Base-by-base conservation (phyloP, 2,329 filamentous ascomycete genomes). In the Golovinomyces cichoracearum region DNA sequence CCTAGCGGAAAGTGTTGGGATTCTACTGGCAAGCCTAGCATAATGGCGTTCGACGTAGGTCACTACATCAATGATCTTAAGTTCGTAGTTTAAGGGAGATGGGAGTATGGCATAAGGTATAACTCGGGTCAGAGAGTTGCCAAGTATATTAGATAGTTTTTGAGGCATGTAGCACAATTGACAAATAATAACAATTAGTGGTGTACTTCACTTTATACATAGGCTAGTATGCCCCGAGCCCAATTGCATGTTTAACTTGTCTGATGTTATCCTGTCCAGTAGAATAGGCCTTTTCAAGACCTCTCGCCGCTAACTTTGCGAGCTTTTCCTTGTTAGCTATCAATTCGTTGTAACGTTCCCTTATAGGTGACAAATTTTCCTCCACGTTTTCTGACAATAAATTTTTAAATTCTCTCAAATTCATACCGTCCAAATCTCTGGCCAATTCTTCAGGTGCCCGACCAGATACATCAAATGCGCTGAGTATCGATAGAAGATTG, bases 401-500 rank as follows among this genome's bases (percentile, higher is more conserved):
- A 5, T 71, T 68, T 62, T 88, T 88, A 49, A 88, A 65, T 0
- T 66, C 66, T 7, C 66, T 66, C 56, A 83, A 66, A 37, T 61
- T 69, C 22, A 67, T 58, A 1, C 63, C 61, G 4, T 60, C 59
- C 45, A 66, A 64, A 6, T 59, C 58, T 12, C 59, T 50, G 1
- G 64, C 69, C 19, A 73, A 55, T 38, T 68, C 60, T 41, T 57
- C 53, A 1, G 67, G 62, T 12, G 58, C 65, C 46, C 66, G 63
- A 2, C 58, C 57, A 23, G 62, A 56, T 3, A 60, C 54, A 48
- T 78, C 72, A 55, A 88, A 74, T 52, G 83, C 73, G 22, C 76
- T 76, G n/a, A 88, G 64, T 15, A 98, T 73, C 50, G 84, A 76
- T 1, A 98, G 64, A 12, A 98, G 67, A 60, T 95, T 98, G 10